Percentiles rank a stretch among this genome's conserved stretches.
These are phyloP conservation scores for Fusarium metavorans DNA, from an alignment of 2,329 filamentous ascomycete genomes.

Conservation along the genomic window DNA sequence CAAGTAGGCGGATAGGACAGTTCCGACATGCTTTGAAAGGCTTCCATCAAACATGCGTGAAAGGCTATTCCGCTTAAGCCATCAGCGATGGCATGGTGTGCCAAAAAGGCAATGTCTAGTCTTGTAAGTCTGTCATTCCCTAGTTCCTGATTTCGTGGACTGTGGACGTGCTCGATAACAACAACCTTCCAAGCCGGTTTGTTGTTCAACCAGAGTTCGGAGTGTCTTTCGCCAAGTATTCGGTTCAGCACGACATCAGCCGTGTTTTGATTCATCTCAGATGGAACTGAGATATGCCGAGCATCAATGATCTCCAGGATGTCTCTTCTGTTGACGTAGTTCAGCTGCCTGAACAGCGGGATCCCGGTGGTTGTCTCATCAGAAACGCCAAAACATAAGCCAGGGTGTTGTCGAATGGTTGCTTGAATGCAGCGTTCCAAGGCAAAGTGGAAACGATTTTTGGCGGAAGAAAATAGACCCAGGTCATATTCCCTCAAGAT, in stretches of 20 bases:
- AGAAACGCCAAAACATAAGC: constrained; percentile 1
- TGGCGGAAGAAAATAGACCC: too few species aligned
- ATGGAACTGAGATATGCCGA: background rate
- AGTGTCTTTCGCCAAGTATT: background rate
- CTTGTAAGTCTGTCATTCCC: accelerated
- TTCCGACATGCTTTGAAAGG: background rate
- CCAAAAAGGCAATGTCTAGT: constrained; percentile 12
- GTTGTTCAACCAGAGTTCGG: background rate
- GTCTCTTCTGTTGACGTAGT: background rate
- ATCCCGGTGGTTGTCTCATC: background rate
- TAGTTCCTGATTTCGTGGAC: background rate
- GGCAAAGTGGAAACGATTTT: background rate
- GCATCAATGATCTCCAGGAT: background rate
- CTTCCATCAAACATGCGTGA: constrained; percentile 2
- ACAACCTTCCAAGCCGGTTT: constrained; percentile 24
- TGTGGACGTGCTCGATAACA: background rate
- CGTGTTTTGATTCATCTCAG: too few species aligned
- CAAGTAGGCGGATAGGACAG: background rate
- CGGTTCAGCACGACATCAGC: background rate
- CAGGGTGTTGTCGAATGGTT: background rate
- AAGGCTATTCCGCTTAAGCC: constrained; percentile 21
- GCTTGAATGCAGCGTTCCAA: constrained; percentile 6
- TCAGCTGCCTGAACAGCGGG: background rate
- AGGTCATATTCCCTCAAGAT: background rate
- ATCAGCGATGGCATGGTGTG: constrained; percentile 27